Evolutionary conservation across 164 flowering plant genomes (phyloP).

Genomic region (Platanus orientalis): DNA sequence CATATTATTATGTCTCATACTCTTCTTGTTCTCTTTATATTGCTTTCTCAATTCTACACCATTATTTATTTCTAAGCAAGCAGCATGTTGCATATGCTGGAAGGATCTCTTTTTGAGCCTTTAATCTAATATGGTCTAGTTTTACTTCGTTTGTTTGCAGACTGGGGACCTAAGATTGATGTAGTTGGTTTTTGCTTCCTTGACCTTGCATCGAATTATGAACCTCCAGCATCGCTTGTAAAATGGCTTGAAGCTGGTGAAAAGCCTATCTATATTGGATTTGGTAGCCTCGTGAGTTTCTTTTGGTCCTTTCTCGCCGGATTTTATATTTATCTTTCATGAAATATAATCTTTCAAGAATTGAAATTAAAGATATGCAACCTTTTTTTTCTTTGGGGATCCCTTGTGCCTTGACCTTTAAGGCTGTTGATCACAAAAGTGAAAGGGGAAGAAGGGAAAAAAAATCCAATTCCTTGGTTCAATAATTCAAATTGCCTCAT

Average conservation of each 20-base stretch:
- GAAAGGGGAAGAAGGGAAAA: too few relatives aligned
- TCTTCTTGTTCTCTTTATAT: constrained; percentile 1
- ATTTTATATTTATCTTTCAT: background rate
- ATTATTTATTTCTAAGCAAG: background rate
- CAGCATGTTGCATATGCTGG: background rate
- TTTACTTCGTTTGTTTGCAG: constrained; percentile 40
- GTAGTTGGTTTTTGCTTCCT: constrained; percentile 99
- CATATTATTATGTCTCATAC: background rate
- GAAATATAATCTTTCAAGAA: background rate
- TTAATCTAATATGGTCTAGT: background rate
- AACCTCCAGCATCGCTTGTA: constrained; percentile 75
- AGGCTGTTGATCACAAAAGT: too few relatives aligned
- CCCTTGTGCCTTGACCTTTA: too few relatives aligned
- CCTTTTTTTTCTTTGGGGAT: too few relatives aligned
- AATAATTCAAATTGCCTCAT: too few relatives aligned
- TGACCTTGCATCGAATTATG: constrained; percentile 92
- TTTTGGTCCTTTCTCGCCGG: constrained; percentile 6
- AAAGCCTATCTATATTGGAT: constrained; percentile 92
- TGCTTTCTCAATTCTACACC: background rate
- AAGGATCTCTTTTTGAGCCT: background rate
- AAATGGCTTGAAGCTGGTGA: constrained; percentile 80
- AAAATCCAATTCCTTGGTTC: too few relatives aligned
- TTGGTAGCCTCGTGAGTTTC: constrained; percentile 94
- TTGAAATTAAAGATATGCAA: too few relatives aligned
- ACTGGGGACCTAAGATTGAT: constrained; percentile 97